Conservation (phyloP, 345 rosid species). For the Gossypium bickii region DNA sequence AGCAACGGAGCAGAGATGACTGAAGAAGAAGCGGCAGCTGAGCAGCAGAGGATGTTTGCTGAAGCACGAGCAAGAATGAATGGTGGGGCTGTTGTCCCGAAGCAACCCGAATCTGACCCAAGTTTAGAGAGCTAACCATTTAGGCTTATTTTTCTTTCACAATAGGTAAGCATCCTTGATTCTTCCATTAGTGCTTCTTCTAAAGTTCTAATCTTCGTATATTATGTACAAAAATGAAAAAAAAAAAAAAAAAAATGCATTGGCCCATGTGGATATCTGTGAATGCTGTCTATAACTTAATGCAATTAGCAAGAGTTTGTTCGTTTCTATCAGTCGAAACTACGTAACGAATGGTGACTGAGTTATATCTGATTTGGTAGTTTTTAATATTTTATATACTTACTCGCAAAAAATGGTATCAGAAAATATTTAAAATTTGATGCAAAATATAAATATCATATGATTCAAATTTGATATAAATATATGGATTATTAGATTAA, state of each 20-base stretch:
- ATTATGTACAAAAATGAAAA: slow-evolving; percentile 31
- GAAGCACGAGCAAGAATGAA: slow-evolving; percentile 99
- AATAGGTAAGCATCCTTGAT: slow-evolving; percentile 45
- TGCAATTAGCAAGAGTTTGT: slow-evolving; percentile 46
- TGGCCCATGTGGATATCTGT: slow-evolving; percentile 38
- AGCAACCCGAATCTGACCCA: slow-evolving; percentile 64
- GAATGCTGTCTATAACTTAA: slow-evolving; percentile 33
- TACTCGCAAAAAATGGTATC: not conserved
- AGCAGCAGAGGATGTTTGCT: slow-evolving; percentile 99
- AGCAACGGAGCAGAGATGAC: slow-evolving; percentile 86
- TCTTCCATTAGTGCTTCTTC: slow-evolving; percentile 21
- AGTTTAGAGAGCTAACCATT: slow-evolving; percentile 58
- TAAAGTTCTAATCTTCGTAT: slow-evolving; percentile 21
- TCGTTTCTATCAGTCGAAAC: not conserved
- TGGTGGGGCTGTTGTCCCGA: slow-evolving; percentile 54
- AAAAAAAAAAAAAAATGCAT: slow-evolving; percentile 21
- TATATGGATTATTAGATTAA: too few relatives aligned
- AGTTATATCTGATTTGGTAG: not conserved
- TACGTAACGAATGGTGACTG: not conserved
- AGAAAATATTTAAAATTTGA: too few relatives aligned
- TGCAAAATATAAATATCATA: too few relatives aligned
- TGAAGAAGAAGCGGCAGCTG: slow-evolving; percentile 93
- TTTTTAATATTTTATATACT: not conserved
- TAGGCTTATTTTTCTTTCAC: slow-evolving; percentile 25
- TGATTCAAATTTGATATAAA: too few relatives aligned